phyloP scores from a whole-genome alignment of 768 basidiomycete genomes.

The Solioccasus polychromus region DNA sequence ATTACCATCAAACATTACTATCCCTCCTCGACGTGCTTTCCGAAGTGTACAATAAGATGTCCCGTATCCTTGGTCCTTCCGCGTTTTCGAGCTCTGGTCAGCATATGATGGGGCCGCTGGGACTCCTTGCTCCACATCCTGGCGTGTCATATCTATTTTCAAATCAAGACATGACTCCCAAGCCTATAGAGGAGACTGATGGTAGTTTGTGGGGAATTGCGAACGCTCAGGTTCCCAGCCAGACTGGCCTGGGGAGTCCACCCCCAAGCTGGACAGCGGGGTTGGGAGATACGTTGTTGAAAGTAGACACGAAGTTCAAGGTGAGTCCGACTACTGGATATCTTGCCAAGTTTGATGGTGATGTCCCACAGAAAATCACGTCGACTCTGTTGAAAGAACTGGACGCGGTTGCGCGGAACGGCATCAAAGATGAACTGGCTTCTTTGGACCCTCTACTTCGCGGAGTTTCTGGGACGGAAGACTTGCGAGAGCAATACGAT shows the following conservation, averaged over 20 bases:
- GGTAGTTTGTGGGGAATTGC: slow-evolving; percentile 75
- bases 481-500: slow-evolving; percentile 40
- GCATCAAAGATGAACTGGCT: slow-evolving; percentile 79
- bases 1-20: slow-evolving; percentile 86
- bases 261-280: slow-evolving; percentile 60
- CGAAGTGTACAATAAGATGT: slow-evolving; percentile 86
- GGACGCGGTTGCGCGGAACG: slow-evolving; percentile 74
- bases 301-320: slow-evolving; percentile 84
- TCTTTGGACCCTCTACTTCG: slow-evolving; percentile 77
- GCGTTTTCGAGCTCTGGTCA: slow-evolving; percentile 67
- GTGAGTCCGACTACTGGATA: slow-evolving; percentile 37
- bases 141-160: slow-evolving; percentile 78
- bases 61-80: slow-evolving; percentile 78
- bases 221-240: slow-evolving; percentile 37
- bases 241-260: slow-evolving; percentile 42
- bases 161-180: slow-evolving; percentile 35
- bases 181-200: slow-evolving; percentile 39
- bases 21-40: slow-evolving; percentile 88
- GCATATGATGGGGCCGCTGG: slow-evolving; percentile 75
- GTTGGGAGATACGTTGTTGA: slow-evolving; percentile 71
- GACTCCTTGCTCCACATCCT: slow-evolving; percentile 72
- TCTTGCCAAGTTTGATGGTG: background rate
- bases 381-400: slow-evolving; percentile 76
- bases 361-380: slow-evolving; percentile 73
- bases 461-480: slow-evolving; percentile 45